Conservation (phyloP, 2,329 filamentous ascomycete species). For the Phaeosphaeria sp. region DNA sequence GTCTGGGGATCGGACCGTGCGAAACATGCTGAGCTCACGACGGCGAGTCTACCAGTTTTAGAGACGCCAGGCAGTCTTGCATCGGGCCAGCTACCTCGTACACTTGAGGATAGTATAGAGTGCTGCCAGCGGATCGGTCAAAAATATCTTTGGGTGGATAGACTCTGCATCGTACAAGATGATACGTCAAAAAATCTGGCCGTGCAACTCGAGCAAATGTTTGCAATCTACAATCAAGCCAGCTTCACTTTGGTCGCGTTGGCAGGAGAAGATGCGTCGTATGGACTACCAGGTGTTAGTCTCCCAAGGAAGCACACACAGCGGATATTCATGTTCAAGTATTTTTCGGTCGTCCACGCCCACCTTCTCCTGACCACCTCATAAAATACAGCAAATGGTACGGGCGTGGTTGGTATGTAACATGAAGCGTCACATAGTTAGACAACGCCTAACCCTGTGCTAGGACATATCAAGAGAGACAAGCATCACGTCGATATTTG, state of each 20-base stretch:
- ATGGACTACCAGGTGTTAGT: conserved; percentile 9
- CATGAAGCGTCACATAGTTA: no score
- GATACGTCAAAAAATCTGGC: not conserved
- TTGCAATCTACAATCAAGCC: conserved; percentile 8
- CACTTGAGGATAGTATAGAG: conserved; percentile 6
- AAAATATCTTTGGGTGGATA: conserved; percentile 10
- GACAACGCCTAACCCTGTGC: no score
- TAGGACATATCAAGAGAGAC: conserved; percentile 13
- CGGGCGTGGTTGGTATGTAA: not conserved
- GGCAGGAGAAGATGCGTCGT: not conserved
- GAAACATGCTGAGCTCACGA: not conserved
- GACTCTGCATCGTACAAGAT: conserved; percentile 12
- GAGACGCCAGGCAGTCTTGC: not conserved
- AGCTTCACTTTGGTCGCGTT: conserved; percentile 8
- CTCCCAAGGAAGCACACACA: not conserved
- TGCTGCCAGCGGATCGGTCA: conserved; percentile 1
- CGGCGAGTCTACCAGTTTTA: not conserved
- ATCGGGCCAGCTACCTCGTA: not conserved
- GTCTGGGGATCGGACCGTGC: conserved; percentile 2
- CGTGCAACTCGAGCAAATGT: conserved; percentile 12
- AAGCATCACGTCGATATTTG: not conserved
- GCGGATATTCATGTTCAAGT: not conserved
- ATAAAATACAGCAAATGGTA: not conserved
- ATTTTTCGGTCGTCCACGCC: no score
- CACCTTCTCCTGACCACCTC: no score